Evolutionary conservation across 169 alveolate species (phyloP).

Genomic region (Plasmodium falciparum): DNA sequence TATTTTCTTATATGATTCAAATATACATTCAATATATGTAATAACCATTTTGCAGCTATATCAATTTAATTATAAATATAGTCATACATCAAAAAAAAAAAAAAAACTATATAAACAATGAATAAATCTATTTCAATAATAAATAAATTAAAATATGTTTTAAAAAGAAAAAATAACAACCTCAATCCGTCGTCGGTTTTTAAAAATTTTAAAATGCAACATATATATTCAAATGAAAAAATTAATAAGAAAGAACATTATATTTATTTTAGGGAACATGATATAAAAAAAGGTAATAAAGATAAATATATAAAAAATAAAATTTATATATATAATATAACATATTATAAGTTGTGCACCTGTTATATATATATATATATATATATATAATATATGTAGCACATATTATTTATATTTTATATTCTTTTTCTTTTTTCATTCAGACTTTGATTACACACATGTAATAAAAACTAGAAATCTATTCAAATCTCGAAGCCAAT

Average conservation of each 20-base stretch:
- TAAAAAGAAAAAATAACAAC: constrained; percentile 20
- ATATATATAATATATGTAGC: not conserved
- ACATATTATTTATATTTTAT: not conserved
- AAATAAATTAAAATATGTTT: constrained; percentile 19
- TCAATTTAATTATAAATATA: too few relatives aligned
- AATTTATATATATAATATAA: not conserved
- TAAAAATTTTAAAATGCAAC: constrained; percentile 66
- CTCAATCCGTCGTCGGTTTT: constrained; percentile 40
- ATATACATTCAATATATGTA: too few relatives aligned
- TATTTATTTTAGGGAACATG: constrained; percentile 69
- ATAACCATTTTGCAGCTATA: too few relatives aligned
- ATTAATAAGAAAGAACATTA: constrained; percentile 73
- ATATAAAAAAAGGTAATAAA: constrained; percentile 61
- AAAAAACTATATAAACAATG: constrained; percentile 37
- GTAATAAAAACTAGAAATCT: constrained; percentile 32
- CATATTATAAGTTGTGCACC: too few relatives aligned
- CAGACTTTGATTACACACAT: constrained; percentile 41
- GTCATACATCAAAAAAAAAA: constrained; percentile 16
- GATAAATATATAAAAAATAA: not conserved
- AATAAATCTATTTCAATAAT: constrained; percentile 17
- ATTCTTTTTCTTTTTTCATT: not conserved
- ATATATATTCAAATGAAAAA: constrained; percentile 58
- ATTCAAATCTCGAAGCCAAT: constrained; percentile 20
- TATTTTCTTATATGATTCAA: not conserved
- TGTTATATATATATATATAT: not conserved